Conservation (phyloP, 768 basidiomycete species). For the Mycena polygramma region DNA sequence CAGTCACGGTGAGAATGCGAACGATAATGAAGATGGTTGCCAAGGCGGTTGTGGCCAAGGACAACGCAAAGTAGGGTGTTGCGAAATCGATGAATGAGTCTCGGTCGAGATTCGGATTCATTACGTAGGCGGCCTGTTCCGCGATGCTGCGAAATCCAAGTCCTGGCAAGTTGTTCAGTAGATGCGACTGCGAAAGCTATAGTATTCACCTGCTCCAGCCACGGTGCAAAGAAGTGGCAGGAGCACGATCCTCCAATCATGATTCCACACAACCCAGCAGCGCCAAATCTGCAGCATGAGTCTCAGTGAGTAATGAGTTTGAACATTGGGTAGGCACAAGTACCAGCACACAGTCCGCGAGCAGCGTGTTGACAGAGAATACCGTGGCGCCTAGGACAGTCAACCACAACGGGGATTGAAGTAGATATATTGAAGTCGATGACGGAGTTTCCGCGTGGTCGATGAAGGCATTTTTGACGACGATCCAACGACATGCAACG, state of each 20-base stretch:
- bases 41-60: neutral
- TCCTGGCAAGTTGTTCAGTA: neutral
- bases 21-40: neutral
- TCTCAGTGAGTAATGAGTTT: no score
- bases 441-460: neutral
- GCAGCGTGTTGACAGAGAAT: slow-evolving; percentile 3
- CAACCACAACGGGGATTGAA: slow-evolving; percentile 9
- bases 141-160: neutral
- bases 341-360: slow-evolving; percentile 5
- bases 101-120: neutral
- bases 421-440: neutral
- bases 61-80: neutral
- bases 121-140: neutral
- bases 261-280: slow-evolving; percentile 36
- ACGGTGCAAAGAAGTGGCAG: slow-evolving; percentile 28
- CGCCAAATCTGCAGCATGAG: neutral
- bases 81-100: neutral
- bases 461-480: slow-evolving; percentile 3
- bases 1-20: neutral
- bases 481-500: slow-evolving; percentile 2
- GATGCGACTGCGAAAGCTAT: no score
- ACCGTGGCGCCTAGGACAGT: slow-evolving; percentile 4
- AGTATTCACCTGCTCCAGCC: neutral
- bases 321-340: neutral
- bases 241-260: slow-evolving; percentile 11